A percentile compares a stretch with the other conserved stretches of the same genome.
Evolutionary conservation across 768 basidiomycete genomes (phyloP).

Genomic region (Xerocomus potaroensis): DNA sequence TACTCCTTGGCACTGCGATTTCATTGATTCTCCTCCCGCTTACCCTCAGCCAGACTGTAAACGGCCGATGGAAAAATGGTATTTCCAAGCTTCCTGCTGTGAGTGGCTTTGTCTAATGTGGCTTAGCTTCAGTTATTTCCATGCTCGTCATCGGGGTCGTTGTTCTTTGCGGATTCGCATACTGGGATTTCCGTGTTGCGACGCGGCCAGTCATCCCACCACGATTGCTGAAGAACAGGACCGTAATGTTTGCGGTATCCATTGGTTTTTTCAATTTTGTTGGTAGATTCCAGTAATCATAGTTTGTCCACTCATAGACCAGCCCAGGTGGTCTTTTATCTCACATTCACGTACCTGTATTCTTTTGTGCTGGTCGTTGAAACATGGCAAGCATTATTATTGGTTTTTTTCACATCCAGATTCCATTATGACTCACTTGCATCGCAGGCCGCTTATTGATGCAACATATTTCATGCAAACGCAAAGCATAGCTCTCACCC

Average conservation of each 20-base stretch:
- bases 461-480: constrained; percentile 62
- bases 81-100: neutral
- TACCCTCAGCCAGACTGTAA: constrained; percentile 42
- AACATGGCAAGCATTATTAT: constrained; percentile 35
- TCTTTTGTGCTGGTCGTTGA: constrained; percentile 57
- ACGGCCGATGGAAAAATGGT: constrained; percentile 45
- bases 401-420: too few relatives aligned
- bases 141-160: constrained; percentile 47
- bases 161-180: constrained; percentile 38
- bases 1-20: constrained; percentile 45
- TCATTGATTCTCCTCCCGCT: constrained; percentile 53
- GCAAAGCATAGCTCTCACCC: constrained; percentile 55
- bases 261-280: constrained; percentile 68
- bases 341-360: constrained; percentile 72
- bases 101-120: constrained; percentile 2
- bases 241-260: constrained; percentile 51
- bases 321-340: constrained; percentile 54
- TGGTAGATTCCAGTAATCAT: neutral
- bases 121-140: constrained; percentile 45
- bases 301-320: constrained; percentile 1
- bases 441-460: constrained; percentile 46
- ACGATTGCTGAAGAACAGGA: constrained; percentile 55
- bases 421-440: constrained; percentile 4
- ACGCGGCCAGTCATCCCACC: constrained; percentile 56
- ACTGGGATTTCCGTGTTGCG: constrained; percentile 51